Base-by-base conservation (phyloP, 352 stramenopile species). In the Hyaloperonospora brassicae region DNA sequence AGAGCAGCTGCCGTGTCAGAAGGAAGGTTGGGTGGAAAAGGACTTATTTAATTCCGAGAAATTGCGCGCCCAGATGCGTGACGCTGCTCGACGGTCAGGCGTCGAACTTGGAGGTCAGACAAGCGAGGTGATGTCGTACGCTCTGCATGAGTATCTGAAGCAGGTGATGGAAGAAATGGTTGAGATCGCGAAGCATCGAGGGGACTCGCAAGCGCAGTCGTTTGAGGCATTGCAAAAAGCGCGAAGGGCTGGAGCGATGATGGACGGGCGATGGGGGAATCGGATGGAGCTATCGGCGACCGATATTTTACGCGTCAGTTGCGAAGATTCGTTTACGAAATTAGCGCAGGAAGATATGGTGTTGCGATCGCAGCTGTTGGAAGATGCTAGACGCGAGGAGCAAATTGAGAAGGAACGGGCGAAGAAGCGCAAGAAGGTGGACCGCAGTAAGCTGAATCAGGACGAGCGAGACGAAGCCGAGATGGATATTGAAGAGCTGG, bases 91-190 rank as follows among this genome's bases (percentile, higher is more conserved):
- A 12, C 74, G 79, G 31, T 57, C 66, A 17, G 78, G 83, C 1
- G 72, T 89, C 5, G 56, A 73, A 13, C 50, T 87, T n/a, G 84
- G 81, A 17, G 34, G 25, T 3, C 65, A 81, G 27, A 76, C 78
- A 7, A 89, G 44, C 25, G 76, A 93, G n/a, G 70, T 91, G 10
- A 92, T 94, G 81, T 68, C 81, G 9, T 87, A 86, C 30, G 84
- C 84, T 14, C 66, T 94, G 27, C 80, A 89, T 39, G 81, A 91
- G 47, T 92, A 94, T 42, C 55, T 94, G 23, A 92, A 90, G 59
- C 84, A 94, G 64, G 72, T 84, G 5, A 74, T 92, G 1, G 84
- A 94, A 52, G 84, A 94, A 54, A 89, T 94, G 79, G 84, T 91
- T 11, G 73, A 89, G 30, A 62, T 86, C 17, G 70, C 84, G 0